Conservation (phyloP, 2,329 filamentous ascomycete species). For the Stagonosporopsis vannaccii region DNA sequence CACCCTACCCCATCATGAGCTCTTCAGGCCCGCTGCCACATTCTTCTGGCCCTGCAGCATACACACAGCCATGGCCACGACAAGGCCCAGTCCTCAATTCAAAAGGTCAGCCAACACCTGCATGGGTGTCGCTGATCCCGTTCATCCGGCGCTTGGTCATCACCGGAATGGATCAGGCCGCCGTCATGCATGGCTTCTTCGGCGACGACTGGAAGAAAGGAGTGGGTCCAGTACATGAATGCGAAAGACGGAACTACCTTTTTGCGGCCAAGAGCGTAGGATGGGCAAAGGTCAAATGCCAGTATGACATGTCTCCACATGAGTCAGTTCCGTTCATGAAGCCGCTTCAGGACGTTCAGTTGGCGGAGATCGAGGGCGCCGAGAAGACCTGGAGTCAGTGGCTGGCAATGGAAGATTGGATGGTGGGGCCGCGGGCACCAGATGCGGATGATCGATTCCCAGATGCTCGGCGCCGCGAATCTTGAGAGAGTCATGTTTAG, state of each 20-base stretch:
- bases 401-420: constrained; percentile 98
- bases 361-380: constrained; percentile 81
- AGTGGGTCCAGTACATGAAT: constrained; percentile 82
- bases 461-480: constrained; percentile 32
- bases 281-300: constrained; percentile 87
- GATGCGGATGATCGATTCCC: constrained; percentile 40
- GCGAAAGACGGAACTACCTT: constrained; percentile 90
- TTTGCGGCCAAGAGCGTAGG: constrained; percentile 93
- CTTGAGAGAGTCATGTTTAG: constrained; percentile 27
- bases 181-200: constrained; percentile 93
- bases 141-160: constrained; percentile 90
- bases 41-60: constrained; percentile 41
- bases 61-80: constrained; percentile 53
- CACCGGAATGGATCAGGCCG: constrained; percentile 86
- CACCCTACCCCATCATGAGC: constrained; percentile 56
- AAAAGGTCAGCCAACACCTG: constrained; percentile 47
- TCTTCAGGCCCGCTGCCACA: constrained; percentile 45
- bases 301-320: constrained; percentile 85
- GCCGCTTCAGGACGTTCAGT: constrained; percentile 77
- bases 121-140: constrained; percentile 76
- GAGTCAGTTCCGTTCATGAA: constrained; percentile 88
- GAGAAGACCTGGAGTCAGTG: constrained; percentile 92
- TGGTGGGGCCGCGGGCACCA: constrained; percentile 84
- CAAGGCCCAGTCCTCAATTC: constrained; percentile 49
- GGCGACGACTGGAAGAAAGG: constrained; percentile 90